These are phyloP conservation scores for Phytophthora parvispora DNA, from an alignment of 352 stramenopile species.

Conservation along the genomic window DNA sequence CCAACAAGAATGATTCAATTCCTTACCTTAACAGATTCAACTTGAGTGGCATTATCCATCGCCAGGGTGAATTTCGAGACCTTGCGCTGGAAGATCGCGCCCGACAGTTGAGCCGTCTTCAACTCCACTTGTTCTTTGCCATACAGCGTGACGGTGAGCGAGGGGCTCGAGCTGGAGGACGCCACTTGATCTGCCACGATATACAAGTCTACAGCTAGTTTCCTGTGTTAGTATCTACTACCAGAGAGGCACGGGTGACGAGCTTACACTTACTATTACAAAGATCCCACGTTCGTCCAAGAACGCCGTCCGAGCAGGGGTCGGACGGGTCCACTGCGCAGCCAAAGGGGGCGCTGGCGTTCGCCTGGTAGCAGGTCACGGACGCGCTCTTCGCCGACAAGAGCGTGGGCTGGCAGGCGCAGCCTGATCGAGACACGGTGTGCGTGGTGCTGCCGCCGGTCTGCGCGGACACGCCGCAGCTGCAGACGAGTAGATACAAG, in stretches of 20 bases:
- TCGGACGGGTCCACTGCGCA: slow-evolving; percentile 34
- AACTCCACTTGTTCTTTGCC: slow-evolving; percentile 23
- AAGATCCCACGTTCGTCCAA: slow-evolving; percentile 31
- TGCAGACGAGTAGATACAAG: no score
- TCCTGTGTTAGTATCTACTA: not conserved
- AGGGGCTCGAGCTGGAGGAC: slow-evolving; percentile 3
- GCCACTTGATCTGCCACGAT: slow-evolving; percentile 25
- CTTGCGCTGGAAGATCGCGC: slow-evolving; percentile 8
- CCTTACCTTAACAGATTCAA: slow-evolving; percentile 27
- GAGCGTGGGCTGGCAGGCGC: slow-evolving; percentile 31
- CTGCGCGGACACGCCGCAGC: not conserved
- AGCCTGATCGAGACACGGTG: slow-evolving; percentile 35
- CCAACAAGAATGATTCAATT: not conserved
- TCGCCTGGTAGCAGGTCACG: slow-evolving; percentile 30
- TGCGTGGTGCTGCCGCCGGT: slow-evolving; percentile 3
- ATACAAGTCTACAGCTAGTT: no score
- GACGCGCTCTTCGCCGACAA: not conserved
- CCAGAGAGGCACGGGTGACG: not conserved
- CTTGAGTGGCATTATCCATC: slow-evolving; percentile 6
- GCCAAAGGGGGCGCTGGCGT: not conserved
- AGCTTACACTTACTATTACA: slow-evolving; percentile 39
- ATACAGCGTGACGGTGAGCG: slow-evolving; percentile 30
- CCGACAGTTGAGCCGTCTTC: slow-evolving; percentile 10
- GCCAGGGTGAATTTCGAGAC: slow-evolving; percentile 19
- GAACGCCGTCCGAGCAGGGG: slow-evolving; percentile 15